Evolutionary conservation across 495 filamentous ascomycete genomes (phyloP).

Genomic region (Penicillium macrosclerotiorum): DNA sequence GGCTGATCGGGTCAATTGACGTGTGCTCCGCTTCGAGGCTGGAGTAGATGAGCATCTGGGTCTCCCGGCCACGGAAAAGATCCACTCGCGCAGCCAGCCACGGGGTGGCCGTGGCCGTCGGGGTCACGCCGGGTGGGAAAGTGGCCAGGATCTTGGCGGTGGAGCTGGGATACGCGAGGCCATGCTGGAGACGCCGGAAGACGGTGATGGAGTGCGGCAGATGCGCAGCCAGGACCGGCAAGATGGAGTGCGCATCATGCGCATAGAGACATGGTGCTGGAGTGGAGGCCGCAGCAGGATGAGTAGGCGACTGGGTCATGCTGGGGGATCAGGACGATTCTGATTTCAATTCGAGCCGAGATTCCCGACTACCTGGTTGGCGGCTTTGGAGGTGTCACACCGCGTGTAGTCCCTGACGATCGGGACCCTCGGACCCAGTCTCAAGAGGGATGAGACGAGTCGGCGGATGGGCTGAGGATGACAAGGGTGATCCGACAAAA

Average conservation of each 20-base stretch:
- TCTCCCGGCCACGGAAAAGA: conserved; percentile 54
- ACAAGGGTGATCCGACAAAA: background rate
- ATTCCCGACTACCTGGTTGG: conserved; percentile 3
- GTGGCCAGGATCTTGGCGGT: conserved; percentile 47
- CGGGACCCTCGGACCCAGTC: conserved; percentile 6
- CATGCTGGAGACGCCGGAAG: conserved; percentile 58
- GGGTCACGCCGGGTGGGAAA: conserved; percentile 16
- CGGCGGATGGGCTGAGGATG: background rate
- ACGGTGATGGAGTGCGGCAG: conserved; percentile 56
- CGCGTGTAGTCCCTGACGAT: conserved; percentile 2
- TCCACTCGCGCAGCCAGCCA: conserved; percentile 58
- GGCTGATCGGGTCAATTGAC: conserved; percentile 19
- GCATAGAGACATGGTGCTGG: conserved; percentile 27
- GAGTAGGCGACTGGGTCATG: background rate
- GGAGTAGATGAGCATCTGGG: conserved; percentile 59
- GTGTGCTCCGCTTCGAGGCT: conserved; percentile 47
- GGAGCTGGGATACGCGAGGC: conserved; percentile 30
- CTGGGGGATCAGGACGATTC: background rate
- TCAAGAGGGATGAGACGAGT: conserved; percentile 1
- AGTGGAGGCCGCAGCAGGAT: background rate
- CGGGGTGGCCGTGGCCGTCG: conserved; percentile 9
- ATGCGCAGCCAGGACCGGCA: conserved; percentile 44
- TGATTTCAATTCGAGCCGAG: background rate
- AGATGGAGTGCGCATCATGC: conserved; percentile 39
- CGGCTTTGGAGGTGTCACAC: conserved; percentile 8